Evolutionary conservation across 768 basidiomycete genomes (phyloP), one percentile per base, ranked within the genome.

Genomic region (Nidularia pulvinata): DNA sequence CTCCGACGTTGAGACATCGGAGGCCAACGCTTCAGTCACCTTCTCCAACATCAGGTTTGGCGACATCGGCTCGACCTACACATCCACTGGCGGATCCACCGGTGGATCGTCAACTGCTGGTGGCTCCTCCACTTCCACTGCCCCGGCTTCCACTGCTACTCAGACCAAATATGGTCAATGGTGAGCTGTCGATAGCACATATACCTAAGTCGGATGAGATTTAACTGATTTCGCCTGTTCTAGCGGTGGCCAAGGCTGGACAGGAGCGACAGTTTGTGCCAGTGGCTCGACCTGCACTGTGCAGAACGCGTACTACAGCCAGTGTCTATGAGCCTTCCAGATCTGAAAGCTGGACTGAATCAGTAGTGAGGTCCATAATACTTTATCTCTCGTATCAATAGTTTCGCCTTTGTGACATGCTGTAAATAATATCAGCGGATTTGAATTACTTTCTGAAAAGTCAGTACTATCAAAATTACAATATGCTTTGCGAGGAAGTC

Each of bases 21-120:
- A 55, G 57, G 61, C 78, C 48, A 69, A 69, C 61, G 71, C 78
- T 33, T 68, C 68, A 19, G 80, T 83, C 65, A 73, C 69, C 53
- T 83, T 63, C 75, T 81, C 80, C 33, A 82, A 82, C 75, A 83
- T 82, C 71, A 74, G 69, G 63, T 77, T 75, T 61, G 81, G 79
- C 52, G 67, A 71, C 62, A 75, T 81, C 60, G 76, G 74, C 55
- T 74, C 77, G 32, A 81, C 80, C 51, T 80, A 51, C 61, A 53
- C 62, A 14, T 44, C 52, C 14, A 46, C 33, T 13, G 50, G 54
- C 49, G 55, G 56, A 33, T 39, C 50, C 52, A 53, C 57, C 13
- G 57, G 57, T 33, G 57, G 53, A 35, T 47, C 55, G 32, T 55
- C 56, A 39, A 55, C 10, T n/a, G 9, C 37, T n/a, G 9, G 10